Conservation (phyloP, 192 early-diverging fungal species). For the Cladochytrium replicatum region DNA sequence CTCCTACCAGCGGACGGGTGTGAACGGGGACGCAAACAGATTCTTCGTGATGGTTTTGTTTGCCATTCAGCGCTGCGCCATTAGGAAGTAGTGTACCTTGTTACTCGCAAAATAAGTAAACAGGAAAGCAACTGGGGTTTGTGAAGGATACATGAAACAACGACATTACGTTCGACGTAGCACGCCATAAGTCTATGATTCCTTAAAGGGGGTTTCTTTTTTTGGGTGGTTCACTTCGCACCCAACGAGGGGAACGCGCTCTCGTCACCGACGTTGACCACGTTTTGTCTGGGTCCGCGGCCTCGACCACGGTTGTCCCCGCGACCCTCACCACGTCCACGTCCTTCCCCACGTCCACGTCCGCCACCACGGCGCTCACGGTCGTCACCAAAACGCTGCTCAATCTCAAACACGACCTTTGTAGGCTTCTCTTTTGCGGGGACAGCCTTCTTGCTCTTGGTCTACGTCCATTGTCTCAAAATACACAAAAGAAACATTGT, state of each 20-base stretch:
- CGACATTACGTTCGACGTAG: too few relatives aligned
- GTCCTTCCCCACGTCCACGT: slow-evolving; percentile 33
- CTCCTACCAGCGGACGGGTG: too few relatives aligned
- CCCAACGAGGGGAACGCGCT: slow-evolving; percentile 33
- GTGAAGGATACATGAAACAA: too few relatives aligned
- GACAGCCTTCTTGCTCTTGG: slow-evolving; percentile 47
- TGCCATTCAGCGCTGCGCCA: too few relatives aligned
- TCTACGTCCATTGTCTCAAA: slow-evolving; percentile 4
- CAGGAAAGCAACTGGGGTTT: too few relatives aligned
- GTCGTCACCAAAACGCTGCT: slow-evolving; percentile 69
- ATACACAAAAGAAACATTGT: slow-evolving; percentile 8
- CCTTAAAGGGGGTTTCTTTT: too few relatives aligned
- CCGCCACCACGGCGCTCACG: slow-evolving; percentile 27
- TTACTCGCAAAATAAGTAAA: too few relatives aligned
- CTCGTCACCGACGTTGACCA: slow-evolving; percentile 29
- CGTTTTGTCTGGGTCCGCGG: slow-evolving; percentile 46
- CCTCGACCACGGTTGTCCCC: slow-evolving; percentile 60
- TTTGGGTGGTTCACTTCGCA: slow-evolving; percentile 14
- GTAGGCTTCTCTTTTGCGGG: slow-evolving; percentile 33
- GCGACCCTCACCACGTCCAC: slow-evolving; percentile 39
- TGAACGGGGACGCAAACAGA: too few relatives aligned
- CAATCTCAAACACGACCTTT: slow-evolving; percentile 65
- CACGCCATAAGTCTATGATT: too few relatives aligned
- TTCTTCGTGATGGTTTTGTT: too few relatives aligned
- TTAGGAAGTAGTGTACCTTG: too few relatives aligned